Base-by-base conservation (phyloP, 2,329 filamentous ascomycete species). In the Colletotrichum coccodes region DNA sequence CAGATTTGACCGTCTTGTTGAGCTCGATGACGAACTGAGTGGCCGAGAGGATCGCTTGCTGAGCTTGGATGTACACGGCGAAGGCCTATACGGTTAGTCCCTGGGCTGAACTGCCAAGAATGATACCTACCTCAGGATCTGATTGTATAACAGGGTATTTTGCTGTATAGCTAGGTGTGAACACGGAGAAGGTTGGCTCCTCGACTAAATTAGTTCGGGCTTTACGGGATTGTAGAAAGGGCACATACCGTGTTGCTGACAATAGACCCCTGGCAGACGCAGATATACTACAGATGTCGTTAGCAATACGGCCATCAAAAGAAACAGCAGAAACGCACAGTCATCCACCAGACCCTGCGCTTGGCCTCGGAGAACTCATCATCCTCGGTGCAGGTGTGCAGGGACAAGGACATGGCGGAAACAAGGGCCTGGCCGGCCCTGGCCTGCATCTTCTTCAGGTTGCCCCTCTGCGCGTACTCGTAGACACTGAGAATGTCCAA, bases 261-360 rank as follows among this genome's bases (percentile, higher is more conserved):
- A 60, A 87, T 86, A 1, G 84, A 81, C 12, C 80, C 82, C 72
- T 88, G 85, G 47, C 83, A 85, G 6, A 83, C 81, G 66, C 80
- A 83, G 18, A 86, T 80, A 66, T 87, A 87, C 77, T 84, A 32
- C 3, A 9, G 5, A 23, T 4, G 14, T 26, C 23, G 47, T 61
- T 23, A 68, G 47, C 23, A 7, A 34, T 7, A 4, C 28, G 11
- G 21, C 28, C 26, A 21, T 49, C 26, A 12, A 14, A 3, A 30
- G 9, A 30, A 58, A 14, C 11, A 40, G 5, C 6, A 21, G 26
- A 34, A 47, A 71, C 79, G 44, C 71, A 82, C 81, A 21, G 84
- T 86, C 83, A 86, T 86, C 85, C 85, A 87, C 85, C 85, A 87
- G 6, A 81, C 78, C 34, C 85, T 79, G 34, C 83, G 77, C 71